A percentile compares a stretch with the other conserved stretches of the same genome.
These are phyloP conservation scores for Paxillus ammoniavirescens DNA, from an alignment of 768 basidiomycete genomes.

Conservation along the genomic window DNA sequence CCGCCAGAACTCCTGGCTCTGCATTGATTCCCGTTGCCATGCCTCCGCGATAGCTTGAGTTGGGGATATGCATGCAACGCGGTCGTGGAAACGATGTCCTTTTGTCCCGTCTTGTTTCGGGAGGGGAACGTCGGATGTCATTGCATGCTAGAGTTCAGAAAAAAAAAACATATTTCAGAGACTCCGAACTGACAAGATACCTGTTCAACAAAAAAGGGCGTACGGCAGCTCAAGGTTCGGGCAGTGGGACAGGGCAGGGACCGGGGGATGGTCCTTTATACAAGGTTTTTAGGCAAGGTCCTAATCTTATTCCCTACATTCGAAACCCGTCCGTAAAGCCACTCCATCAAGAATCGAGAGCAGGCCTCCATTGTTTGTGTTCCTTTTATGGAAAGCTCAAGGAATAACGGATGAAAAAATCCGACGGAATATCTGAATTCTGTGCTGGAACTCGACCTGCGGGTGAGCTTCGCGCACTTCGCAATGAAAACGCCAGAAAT, in stretches of 20 bases:
- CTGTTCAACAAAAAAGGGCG: constrained; percentile 33
- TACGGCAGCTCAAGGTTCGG: constrained; percentile 38
- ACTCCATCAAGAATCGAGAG: constrained; percentile 19
- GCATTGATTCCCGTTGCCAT: constrained; percentile 61
- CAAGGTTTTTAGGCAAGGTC: constrained; percentile 30
- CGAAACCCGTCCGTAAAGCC: constrained; percentile 23
- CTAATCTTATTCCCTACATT: constrained; percentile 32
- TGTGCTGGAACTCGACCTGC: constrained; percentile 32
- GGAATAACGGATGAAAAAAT: constrained; percentile 24
- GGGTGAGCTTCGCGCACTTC: constrained; percentile 22
- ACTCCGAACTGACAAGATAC: constrained; percentile 19
- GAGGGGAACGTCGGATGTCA: constrained; percentile 35
- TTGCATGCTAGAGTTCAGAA: constrained; percentile 30
- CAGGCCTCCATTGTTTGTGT: constrained; percentile 31
- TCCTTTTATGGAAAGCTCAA: constrained; percentile 33
- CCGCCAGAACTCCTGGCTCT: constrained; percentile 61
- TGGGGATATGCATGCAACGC: constrained; percentile 40
- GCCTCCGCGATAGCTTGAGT: constrained; percentile 66
- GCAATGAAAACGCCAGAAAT: constrained; percentile 30
- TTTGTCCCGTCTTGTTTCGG: constrained; percentile 34
- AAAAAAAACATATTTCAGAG: constrained; percentile 26
- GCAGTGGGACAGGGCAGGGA: constrained; percentile 29
- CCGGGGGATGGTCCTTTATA: constrained; percentile 34
- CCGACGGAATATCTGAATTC: constrained; percentile 32
- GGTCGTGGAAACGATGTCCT: constrained; percentile 27